These are phyloP conservation scores for Penicillium sp. DNA, from an alignment of 2,329 filamentous ascomycete genomes.

Conservation along the genomic window DNA sequence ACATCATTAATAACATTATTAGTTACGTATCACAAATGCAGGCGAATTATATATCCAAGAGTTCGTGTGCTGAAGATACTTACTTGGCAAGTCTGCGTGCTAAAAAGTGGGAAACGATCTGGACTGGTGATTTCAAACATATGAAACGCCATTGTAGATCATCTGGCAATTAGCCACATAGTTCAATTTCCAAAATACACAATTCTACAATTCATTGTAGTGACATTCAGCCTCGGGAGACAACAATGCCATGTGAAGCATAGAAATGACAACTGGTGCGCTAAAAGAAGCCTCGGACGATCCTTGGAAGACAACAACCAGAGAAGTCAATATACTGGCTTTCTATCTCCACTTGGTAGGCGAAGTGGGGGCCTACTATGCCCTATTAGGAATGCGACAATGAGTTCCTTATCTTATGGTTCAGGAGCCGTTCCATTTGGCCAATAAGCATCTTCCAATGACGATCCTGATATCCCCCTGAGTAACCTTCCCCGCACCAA, in stretches of 20 bases:
- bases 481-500: slow-evolving; percentile 5
- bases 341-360: neutral
- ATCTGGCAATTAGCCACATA: neutral
- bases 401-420: neutral
- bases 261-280: neutral
- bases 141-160: neutral
- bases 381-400: neutral
- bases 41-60: too few relatives aligned
- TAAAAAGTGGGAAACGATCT: too few relatives aligned
- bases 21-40: too few relatives aligned
- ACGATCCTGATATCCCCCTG: slow-evolving; percentile 15
- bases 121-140: too few relatives aligned
- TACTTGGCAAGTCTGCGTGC: too few relatives aligned
- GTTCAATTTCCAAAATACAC: neutral
- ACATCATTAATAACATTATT: too few relatives aligned
- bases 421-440: neutral
- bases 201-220: neutral
- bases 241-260: neutral
- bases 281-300: neutral
- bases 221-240: neutral
- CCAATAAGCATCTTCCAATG: neutral
- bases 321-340: neutral
- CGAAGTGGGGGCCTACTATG: neutral
- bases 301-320: neutral
- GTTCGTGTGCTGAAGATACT: too few relatives aligned